These are phyloP conservation scores for Cercospora brassicicola DNA, from an alignment of 2,329 filamentous ascomycete species.

Conservation along the genomic window DNA sequence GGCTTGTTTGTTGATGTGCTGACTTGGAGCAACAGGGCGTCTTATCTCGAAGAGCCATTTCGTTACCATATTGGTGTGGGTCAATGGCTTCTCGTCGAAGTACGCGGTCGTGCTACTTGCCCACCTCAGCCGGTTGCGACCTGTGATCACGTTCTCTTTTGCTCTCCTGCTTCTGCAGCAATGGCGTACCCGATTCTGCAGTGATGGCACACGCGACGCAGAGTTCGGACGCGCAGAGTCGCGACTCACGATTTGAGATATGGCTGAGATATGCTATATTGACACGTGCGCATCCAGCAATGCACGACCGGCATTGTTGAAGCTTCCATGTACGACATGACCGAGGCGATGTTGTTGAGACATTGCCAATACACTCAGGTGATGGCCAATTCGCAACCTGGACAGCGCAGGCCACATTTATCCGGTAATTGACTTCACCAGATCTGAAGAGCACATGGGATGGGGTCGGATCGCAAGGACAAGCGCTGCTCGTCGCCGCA, in stretches of 20 bases:
- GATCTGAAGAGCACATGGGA: slow-evolving; percentile 2
- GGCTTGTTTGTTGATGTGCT: not conserved
- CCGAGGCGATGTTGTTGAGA: not conserved
- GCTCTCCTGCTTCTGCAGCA: too few relatives aligned
- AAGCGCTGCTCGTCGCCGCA: not conserved
- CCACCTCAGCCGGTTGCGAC: not conserved
- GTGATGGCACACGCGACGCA: not conserved
- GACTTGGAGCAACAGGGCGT: not conserved
- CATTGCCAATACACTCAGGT: slow-evolving; percentile 1
- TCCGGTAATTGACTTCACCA: not conserved
- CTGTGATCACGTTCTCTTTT: too few relatives aligned
- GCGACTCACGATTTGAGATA: not conserved
- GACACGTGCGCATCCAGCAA: not conserved
- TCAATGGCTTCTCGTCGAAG: not conserved
- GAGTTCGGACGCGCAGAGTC: not conserved
- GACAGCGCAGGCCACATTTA: not conserved
- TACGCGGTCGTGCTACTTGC: not conserved
- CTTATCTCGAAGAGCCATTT: too few relatives aligned
- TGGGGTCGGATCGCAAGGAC: not conserved
- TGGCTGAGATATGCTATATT: not conserved
- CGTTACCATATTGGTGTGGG: not conserved
- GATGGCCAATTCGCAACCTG: not conserved
- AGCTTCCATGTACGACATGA: not conserved
- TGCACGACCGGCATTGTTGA: not conserved
- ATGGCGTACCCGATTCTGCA: too few relatives aligned